Conservation (phyloP, 176 grass and related monocot genomes). For the Cenchrus americanus region DNA sequence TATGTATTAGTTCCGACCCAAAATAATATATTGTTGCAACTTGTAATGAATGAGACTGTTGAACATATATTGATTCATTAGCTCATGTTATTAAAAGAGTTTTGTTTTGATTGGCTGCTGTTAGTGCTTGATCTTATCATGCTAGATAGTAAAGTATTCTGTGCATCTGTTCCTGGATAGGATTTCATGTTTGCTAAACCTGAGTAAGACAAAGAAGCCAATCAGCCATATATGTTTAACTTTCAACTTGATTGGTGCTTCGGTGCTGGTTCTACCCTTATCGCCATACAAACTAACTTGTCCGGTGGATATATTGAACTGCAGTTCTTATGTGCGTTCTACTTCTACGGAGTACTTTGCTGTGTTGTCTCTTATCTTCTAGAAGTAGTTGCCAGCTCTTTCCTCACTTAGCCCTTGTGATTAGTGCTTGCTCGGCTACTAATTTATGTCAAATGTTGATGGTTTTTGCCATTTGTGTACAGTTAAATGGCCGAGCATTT, state of each 20-base stretch:
- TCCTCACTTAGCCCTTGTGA: slow-evolving; percentile 3
- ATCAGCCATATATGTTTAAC: not conserved
- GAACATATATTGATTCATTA: not conserved
- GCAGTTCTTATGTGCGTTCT: slow-evolving; percentile 2
- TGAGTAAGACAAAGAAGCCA: not conserved
- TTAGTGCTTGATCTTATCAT: slow-evolving; percentile 4
- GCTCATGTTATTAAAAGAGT: not conserved
- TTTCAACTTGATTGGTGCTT: slow-evolving; percentile 2
- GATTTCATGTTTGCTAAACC: not conserved
- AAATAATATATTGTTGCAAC: not conserved
- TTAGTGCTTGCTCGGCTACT: not conserved
- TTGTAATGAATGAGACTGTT: not conserved
- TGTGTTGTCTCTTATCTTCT: not conserved
- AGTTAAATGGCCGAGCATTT: not conserved
- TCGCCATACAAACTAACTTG: slow-evolving; percentile 6
- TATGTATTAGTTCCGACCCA: slow-evolving; percentile 31
- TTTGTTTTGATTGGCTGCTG: not conserved
- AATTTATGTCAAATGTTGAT: slow-evolving; percentile 4
- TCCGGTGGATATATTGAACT: not conserved
- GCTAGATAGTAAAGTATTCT: not conserved
- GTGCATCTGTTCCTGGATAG: slow-evolving; percentile 2
- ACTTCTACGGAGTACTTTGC: not conserved
- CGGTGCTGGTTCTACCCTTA: not conserved
- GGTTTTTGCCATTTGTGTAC: not conserved
- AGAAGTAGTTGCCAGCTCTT: not conserved